These are phyloP conservation scores for Fusarium setosum DNA, from an alignment of 2,329 filamentous ascomycete genomes.

Conservation along the genomic window DNA sequence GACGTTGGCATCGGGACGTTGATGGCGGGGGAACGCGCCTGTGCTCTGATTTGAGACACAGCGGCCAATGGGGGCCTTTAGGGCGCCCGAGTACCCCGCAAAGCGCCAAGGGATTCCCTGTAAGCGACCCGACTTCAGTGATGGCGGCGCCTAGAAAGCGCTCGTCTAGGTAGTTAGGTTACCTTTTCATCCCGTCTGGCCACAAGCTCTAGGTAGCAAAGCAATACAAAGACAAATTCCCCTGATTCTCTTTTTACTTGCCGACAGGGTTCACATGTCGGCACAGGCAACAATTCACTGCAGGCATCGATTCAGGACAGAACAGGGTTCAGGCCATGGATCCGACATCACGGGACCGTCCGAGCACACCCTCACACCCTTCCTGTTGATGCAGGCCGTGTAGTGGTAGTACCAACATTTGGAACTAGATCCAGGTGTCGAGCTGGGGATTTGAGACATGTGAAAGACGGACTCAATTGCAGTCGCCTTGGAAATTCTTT, in stretches of 20 bases:
- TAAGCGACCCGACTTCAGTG: neutral
- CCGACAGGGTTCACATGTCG: too few species aligned
- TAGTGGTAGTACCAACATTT: conserved; percentile 7
- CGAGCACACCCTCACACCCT: conserved; percentile 13
- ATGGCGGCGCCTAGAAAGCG: neutral
- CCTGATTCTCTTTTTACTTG: too few species aligned
- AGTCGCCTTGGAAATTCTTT: neutral
- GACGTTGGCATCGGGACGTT: neutral
- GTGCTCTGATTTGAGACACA: neutral
- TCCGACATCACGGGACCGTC: conserved; percentile 26
- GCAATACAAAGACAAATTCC: too few species aligned
- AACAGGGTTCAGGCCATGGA: neutral
- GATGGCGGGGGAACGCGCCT: neutral
- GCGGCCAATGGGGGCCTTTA: neutral
- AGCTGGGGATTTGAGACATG: conserved; percentile 16
- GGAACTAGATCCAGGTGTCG: neutral
- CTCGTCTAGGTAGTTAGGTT: neutral
- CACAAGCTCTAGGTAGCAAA: too few species aligned
- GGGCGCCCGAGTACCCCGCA: neutral
- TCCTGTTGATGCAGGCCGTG: too few species aligned
- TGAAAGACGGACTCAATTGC: neutral
- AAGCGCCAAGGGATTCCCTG: conserved; percentile 1
- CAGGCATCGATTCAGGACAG: neutral
- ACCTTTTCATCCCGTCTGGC: too few species aligned
- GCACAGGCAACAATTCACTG: neutral